These are phyloP conservation scores for Clarireedia hainanense DNA, from an alignment of 2,329 filamentous ascomycete species.

Conservation along the genomic window DNA sequence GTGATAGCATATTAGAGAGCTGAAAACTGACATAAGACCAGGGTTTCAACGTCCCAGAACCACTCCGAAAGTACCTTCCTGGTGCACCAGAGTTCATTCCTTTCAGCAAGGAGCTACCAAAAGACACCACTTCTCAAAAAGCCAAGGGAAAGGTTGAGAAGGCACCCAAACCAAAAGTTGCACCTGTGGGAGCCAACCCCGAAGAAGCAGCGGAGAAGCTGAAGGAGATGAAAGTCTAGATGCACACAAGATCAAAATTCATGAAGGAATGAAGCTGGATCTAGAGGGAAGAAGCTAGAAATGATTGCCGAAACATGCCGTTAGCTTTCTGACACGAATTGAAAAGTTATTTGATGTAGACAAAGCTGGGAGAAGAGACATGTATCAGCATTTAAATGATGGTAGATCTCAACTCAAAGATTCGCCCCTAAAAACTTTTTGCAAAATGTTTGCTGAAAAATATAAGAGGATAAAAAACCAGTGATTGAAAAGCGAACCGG, in stretches of 20 bases:
- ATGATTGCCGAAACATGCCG: background rate
- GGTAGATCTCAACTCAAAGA: background rate
- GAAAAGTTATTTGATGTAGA: background rate
- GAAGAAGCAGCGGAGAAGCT: slow-evolving; percentile 30
- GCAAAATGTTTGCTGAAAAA: background rate
- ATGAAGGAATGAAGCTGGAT: background rate
- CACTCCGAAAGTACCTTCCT: slow-evolving; percentile 81
- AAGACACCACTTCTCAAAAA: slow-evolving; percentile 60
- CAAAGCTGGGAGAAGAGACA: background rate
- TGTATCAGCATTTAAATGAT: background rate
- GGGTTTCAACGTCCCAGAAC: slow-evolving; percentile 74
- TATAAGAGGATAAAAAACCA: background rate
- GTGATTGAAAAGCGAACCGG: background rate
- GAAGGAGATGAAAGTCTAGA: slow-evolving; percentile 29
- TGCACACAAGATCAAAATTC: too few relatives aligned
- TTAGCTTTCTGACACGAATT: background rate
- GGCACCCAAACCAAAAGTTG: slow-evolving; percentile 24
- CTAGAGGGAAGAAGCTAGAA: background rate
- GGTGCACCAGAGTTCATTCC: slow-evolving; percentile 84
- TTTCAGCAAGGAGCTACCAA: slow-evolving; percentile 77
- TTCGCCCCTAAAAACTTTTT: background rate
- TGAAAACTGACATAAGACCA: slow-evolving; percentile 29
- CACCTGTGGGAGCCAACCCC: slow-evolving; percentile 16
- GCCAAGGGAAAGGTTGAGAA: slow-evolving; percentile 31
- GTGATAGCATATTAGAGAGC: background rate